Evolutionary conservation across 345 rosid genomes (phyloP).

Genomic region (Erodium maritimum): DNA sequence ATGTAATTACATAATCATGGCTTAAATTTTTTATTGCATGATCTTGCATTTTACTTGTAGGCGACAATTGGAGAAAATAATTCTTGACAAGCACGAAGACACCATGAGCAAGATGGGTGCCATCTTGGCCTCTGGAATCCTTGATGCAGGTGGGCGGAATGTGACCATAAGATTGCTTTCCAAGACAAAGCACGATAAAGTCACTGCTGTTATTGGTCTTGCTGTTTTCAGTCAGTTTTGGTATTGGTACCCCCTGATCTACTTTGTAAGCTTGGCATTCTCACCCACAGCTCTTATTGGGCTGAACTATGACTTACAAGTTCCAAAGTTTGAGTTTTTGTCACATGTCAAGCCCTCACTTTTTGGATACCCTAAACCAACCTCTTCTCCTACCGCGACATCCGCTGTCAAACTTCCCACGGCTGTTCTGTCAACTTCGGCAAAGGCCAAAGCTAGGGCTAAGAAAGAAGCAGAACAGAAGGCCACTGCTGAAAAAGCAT

Average conservation of each 20-base stretch:
- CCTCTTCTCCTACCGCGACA: conserved; percentile 61
- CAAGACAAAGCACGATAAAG: conserved; percentile 93
- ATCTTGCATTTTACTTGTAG: conserved; percentile 21
- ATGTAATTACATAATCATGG: not conserved
- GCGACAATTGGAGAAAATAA: conserved; percentile 87
- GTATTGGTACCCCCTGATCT: conserved; percentile 99
- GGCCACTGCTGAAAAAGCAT: conserved; percentile 53
- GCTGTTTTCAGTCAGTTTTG: conserved; percentile 98
- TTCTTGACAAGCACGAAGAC: conserved; percentile 93
- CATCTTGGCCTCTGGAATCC: conserved; percentile 90
- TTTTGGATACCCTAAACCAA: conserved; percentile 94
- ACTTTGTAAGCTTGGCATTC: conserved; percentile 80
- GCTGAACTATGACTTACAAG: conserved; percentile 82
- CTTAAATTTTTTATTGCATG: not conserved
- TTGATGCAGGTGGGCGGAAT: conserved; percentile 99
- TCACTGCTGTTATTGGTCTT: conserved; percentile 96
- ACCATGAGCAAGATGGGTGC: conserved; percentile 99
- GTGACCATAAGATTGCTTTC: conserved; percentile 88
- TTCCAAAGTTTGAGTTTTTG: conserved; percentile 82
- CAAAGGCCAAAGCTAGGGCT: conserved; percentile 89
- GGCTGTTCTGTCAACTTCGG: conserved; percentile 91
- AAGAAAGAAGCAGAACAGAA: conserved; percentile 98
- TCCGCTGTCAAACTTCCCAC: conserved; percentile 89
- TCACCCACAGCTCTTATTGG: conserved; percentile 97
- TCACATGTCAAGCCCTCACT: conserved; percentile 90